Percentiles rank a stretch among this genome's conserved stretches.
Conservation (phyloP, 371 early-diverging fungal species). For the Mortierella sp. region DNA sequence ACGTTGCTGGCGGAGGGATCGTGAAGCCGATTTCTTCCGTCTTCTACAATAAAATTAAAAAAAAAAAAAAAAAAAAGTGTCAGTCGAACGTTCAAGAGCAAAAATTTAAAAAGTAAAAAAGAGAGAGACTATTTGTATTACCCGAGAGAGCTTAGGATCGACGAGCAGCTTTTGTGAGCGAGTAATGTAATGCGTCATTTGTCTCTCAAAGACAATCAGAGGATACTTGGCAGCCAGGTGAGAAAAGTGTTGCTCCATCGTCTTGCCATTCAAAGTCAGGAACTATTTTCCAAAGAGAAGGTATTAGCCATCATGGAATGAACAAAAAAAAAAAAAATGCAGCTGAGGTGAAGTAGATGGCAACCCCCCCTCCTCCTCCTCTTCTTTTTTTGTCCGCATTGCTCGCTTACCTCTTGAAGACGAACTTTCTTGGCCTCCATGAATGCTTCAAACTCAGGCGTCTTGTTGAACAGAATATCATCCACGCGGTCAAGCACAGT, state of each 20-base stretch:
- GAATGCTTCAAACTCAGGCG: constrained; percentile 43
- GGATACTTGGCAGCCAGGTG: constrained; percentile 63
- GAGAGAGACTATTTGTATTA: constrained; percentile 9
- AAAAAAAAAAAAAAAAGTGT: neutral
- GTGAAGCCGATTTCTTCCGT: constrained; percentile 32
- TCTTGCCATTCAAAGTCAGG: constrained; percentile 49
- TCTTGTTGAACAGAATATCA: constrained; percentile 40
- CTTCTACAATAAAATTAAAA: constrained; percentile 15
- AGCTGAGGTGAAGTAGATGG: too few species aligned
- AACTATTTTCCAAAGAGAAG: constrained; percentile 45
- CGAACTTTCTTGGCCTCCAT: constrained; percentile 44
- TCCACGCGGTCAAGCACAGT: constrained; percentile 29
- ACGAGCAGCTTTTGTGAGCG: constrained; percentile 42
- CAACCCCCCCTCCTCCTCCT: too few species aligned
- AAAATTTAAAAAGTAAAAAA: neutral
- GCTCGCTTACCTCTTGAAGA: constrained; percentile 39
- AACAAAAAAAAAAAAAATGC: neutral
- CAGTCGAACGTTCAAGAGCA: neutral
- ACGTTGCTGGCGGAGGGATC: constrained; percentile 38
- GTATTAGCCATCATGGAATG: neutral
- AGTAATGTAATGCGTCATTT: constrained; percentile 50
- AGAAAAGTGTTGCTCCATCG: constrained; percentile 60
- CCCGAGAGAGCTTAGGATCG: constrained; percentile 47
- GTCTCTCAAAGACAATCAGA: constrained; percentile 47
- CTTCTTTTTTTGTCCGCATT: neutral